These are phyloP conservation scores for Ascoidea tarda DNA, from an alignment of 805 yeast species.

Conservation along the genomic window DNA sequence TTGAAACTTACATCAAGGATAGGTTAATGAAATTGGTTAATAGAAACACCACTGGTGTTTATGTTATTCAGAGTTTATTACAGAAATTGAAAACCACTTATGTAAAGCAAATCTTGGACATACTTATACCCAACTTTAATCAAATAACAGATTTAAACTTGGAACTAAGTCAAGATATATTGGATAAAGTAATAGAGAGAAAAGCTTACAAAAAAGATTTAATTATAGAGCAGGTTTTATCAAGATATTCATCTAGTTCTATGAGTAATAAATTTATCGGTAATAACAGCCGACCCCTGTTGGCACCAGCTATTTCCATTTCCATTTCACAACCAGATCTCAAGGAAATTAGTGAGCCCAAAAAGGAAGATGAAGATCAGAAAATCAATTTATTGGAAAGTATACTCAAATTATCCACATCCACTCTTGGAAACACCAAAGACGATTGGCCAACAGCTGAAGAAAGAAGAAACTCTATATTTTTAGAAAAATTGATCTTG, in stretches of 20 bases:
- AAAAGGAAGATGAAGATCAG: conserved; percentile 18
- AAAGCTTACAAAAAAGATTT: conserved; percentile 46
- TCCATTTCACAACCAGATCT: not conserved
- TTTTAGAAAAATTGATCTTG: conserved; percentile 58
- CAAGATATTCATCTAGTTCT: conserved; percentile 22
- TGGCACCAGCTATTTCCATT: not conserved
- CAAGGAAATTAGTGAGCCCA: conserved; percentile 12
- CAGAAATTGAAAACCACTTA: conserved; percentile 49
- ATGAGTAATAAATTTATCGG: conserved; percentile 11
- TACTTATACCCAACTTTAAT: conserved; percentile 51
- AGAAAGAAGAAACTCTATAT: conserved; percentile 67
- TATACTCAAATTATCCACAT: conserved; percentile 44
- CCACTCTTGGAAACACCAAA: conserved; percentile 69
- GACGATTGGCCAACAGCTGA: conserved; percentile 91
- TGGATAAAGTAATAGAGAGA: conserved; percentile 49
- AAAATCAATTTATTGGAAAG: conserved; percentile 44
- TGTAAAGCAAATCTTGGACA: conserved; percentile 46
- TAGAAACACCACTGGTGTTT: conserved; percentile 77
- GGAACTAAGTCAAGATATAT: conserved; percentile 51
- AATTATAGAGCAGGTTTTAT: conserved; percentile 34
- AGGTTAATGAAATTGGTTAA: conserved; percentile 61
- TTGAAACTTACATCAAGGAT: conserved; percentile 55
- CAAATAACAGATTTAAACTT: conserved; percentile 50
- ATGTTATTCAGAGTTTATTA: conserved; percentile 59
- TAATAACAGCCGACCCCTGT: not conserved